A percentile compares a stretch with the other conserved stretches of the same genome.
phyloP scores from a whole-genome alignment of 306 rosid species.

The Prunus mongolica region DNA sequence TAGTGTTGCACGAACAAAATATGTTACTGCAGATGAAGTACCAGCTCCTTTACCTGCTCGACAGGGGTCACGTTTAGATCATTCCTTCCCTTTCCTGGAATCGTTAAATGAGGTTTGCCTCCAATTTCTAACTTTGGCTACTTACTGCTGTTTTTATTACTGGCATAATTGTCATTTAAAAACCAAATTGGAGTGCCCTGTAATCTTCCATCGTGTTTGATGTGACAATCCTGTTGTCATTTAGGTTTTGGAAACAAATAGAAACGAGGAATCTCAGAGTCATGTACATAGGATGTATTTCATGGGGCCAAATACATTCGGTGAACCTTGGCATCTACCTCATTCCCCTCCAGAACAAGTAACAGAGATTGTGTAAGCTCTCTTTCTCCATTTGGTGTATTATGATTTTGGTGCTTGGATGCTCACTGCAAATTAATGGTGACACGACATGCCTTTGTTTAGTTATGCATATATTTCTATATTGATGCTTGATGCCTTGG shows the following conservation, averaged over 20 bases:
- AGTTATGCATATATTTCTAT: neutral
- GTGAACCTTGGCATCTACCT: slow-evolving; percentile 52
- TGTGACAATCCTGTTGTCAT: slow-evolving; percentile 25
- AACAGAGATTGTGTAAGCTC: slow-evolving; percentile 42
- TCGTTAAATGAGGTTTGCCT: slow-evolving; percentile 83
- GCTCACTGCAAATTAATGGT: neutral
- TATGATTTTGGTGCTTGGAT: slow-evolving; percentile 1
- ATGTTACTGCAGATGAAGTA: slow-evolving; percentile 66
- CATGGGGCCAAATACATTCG: slow-evolving; percentile 50
- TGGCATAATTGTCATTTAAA: neutral
- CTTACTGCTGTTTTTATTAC: slow-evolving; percentile 1
- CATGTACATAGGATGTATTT: slow-evolving; percentile 54
- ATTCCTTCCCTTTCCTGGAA: slow-evolving; percentile 94
- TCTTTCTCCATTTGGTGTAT: slow-evolving; percentile 7
- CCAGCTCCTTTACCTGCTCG: slow-evolving; percentile 59
- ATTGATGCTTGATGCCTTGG: neutral
- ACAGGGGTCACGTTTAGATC: slow-evolving; percentile 65
- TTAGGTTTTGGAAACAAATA: slow-evolving; percentile 65
- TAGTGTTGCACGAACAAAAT: slow-evolving; percentile 90
- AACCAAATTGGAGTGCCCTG: slow-evolving; percentile 12
- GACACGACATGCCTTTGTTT: neutral
- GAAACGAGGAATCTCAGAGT: slow-evolving; percentile 44
- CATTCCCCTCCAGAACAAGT: slow-evolving; percentile 53
- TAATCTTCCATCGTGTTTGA: slow-evolving; percentile 9
- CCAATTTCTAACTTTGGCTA: slow-evolving; percentile 23